A percentile compares a stretch with the other conserved stretches of the same genome.
Conservation (phyloP, 495 filamentous ascomycete genomes). For the Annulohypoxylon maeteangense region DNA sequence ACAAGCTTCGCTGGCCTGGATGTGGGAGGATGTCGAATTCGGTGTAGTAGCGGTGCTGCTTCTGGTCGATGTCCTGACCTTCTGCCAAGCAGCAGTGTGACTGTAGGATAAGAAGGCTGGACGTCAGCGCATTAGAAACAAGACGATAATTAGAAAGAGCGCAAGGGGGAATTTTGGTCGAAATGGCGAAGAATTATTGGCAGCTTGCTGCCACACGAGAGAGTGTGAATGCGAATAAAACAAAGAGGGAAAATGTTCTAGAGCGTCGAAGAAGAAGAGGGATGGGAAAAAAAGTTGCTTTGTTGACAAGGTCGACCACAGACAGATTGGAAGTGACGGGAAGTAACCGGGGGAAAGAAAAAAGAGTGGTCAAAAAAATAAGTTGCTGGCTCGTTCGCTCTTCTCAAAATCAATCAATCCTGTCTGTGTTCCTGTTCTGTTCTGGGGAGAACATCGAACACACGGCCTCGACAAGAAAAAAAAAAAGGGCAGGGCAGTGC, state of each 20-base stretch:
- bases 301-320: constrained; percentile 48
- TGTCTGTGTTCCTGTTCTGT: constrained; percentile 38
- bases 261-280: constrained; percentile 32
- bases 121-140: constrained; percentile 47
- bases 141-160: constrained; percentile 45
- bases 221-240: constrained; percentile 43
- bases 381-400: constrained; percentile 41
- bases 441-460: constrained; percentile 21
- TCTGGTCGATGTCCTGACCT: constrained; percentile 52
- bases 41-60: constrained; percentile 38
- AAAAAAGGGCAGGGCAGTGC: constrained; percentile 51
- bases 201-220: constrained; percentile 46
- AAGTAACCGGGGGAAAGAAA: constrained; percentile 42
- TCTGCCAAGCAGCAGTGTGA: constrained; percentile 53
- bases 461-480: constrained; percentile 28
- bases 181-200: constrained; percentile 42
- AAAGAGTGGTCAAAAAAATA: constrained; percentile 41
- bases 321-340: constrained; percentile 39
- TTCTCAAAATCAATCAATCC: constrained; percentile 28
- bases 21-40: constrained; percentile 11
- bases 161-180: constrained; percentile 38
- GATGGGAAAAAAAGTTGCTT: constrained; percentile 37
- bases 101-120: constrained; percentile 48
- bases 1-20: constrained; percentile 34
- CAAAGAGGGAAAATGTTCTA: constrained; percentile 42